A percentile compares a stretch with the other conserved stretches of the same genome.
These are phyloP conservation scores for Apiotrichum akiyoshidainum DNA, from an alignment of 1,284 basidiomycete genomes.

Conservation along the genomic window DNA sequence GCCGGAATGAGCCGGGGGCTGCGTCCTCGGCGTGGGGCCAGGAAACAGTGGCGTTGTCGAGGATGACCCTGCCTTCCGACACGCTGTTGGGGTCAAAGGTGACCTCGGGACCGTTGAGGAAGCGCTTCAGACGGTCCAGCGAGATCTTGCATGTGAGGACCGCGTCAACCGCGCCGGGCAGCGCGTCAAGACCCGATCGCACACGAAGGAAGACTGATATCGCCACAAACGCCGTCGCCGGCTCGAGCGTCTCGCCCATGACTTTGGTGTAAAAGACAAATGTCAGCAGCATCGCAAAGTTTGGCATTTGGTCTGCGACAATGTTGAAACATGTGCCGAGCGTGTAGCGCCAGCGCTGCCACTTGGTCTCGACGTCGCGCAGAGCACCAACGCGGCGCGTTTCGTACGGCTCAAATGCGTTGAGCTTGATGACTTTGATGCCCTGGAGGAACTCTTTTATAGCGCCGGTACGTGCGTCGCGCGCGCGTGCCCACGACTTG, in stretches of 20 bases:
- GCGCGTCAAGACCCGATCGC: constrained; percentile 29
- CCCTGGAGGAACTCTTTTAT: constrained; percentile 47
- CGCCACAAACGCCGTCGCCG: constrained; percentile 47
- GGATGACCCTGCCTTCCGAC: constrained; percentile 22
- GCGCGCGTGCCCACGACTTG: constrained; percentile 32
- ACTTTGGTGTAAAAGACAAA: constrained; percentile 47
- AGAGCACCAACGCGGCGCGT: constrained; percentile 28
- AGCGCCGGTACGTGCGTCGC: constrained; percentile 43
- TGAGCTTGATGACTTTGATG: constrained; percentile 51
- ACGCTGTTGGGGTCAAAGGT: constrained; percentile 18
- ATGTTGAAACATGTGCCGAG: constrained; percentile 50
- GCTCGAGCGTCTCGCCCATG: constrained; percentile 32
- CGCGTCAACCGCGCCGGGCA: constrained; percentile 35
- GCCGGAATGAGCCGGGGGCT: constrained; percentile 20
- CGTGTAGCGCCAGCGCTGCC: constrained; percentile 49
- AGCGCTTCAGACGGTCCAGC: constrained; percentile 35
- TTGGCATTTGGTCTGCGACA: constrained; percentile 37
- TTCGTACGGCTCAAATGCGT: constrained; percentile 47
- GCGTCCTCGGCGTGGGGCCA: constrained; percentile 32
- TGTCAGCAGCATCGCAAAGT: constrained; percentile 38
- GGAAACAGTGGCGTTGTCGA: constrained; percentile 34
- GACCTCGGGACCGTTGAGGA: constrained; percentile 42
- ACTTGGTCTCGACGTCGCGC: constrained; percentile 42
- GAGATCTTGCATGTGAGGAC: constrained; percentile 40
- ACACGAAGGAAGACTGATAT: constrained; percentile 39